Conservation (phyloP, 1,284 basidiomycete genomes). For the Sparassis latifolia region DNA sequence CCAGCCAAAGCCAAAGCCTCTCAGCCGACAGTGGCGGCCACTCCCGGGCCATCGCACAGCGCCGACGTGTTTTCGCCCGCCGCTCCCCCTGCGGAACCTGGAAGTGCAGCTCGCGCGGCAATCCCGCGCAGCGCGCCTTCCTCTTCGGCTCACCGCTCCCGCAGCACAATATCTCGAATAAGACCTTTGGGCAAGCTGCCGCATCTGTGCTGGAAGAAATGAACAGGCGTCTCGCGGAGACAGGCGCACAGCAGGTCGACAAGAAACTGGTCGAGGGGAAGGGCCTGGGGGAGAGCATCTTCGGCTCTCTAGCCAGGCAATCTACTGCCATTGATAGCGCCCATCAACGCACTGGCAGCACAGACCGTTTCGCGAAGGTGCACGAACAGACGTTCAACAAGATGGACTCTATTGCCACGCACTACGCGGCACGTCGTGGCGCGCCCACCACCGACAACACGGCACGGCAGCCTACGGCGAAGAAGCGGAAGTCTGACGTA, state of each 20-base stretch:
- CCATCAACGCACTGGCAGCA: conserved; percentile 4
- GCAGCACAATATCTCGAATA: conserved; percentile 50
- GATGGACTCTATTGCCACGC: conserved; percentile 70
- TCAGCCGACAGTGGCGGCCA: conserved; percentile 20
- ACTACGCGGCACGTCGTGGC: conserved; percentile 45
- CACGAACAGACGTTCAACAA: conserved; percentile 62
- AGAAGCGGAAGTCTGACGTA: conserved; percentile 37
- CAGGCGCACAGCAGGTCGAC: conserved; percentile 37
- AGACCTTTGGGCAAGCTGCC: conserved; percentile 55
- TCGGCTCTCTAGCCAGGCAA: background rate
- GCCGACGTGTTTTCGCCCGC: conserved; percentile 35
- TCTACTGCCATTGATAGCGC: conserved; percentile 6
- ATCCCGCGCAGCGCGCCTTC: conserved; percentile 38
- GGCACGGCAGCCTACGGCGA: conserved; percentile 14
- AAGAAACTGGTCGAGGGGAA: background rate
- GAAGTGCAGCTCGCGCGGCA: conserved; percentile 2
- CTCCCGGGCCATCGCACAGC: conserved; percentile 23
- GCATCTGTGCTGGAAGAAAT: conserved; percentile 69
- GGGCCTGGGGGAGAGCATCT: background rate
- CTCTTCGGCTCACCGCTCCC: conserved; percentile 69
- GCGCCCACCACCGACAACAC: background rate
- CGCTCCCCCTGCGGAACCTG: conserved; percentile 7
- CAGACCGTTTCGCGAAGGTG: conserved; percentile 47
- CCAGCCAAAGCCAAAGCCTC: conserved; percentile 13
- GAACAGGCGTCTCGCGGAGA: conserved; percentile 55